Conservation (phyloP, 2,329 filamentous ascomycete genomes). For the Colletotrichum paranaense region DNA sequence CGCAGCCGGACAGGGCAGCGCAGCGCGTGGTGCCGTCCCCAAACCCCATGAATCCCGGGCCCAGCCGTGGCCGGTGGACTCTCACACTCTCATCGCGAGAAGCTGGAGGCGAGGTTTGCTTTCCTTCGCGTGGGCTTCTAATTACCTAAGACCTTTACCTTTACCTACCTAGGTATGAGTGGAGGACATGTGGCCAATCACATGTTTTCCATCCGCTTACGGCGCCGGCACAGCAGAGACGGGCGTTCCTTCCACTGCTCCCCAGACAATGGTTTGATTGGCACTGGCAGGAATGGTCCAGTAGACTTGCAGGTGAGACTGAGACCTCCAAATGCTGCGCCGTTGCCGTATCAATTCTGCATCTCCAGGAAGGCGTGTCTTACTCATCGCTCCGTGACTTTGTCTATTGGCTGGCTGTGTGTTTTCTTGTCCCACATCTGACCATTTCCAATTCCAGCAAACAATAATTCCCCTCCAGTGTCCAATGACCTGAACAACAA, state of each 20-base stretch:
- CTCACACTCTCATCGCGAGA: background rate
- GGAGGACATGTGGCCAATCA: constrained; percentile 17
- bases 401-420: background rate
- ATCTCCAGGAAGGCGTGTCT: constrained; percentile 19
- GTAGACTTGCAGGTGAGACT: constrained; percentile 6
- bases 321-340: constrained; percentile 12
- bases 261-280: background rate
- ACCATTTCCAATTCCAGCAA: background rate
- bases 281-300: background rate
- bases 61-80: constrained; percentile 18
- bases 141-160: too few species aligned
- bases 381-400: background rate
- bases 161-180: too few species aligned
- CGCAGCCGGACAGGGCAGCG: background rate
- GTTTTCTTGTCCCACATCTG: background rate
- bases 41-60: constrained; percentile 13
- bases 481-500: background rate
- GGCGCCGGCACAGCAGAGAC: background rate
- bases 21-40: background rate
- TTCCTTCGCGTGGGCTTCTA: background rate
- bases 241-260: background rate
- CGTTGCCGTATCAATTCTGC: constrained; percentile 17
- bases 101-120: background rate
- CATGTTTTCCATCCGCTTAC: constrained; percentile 20
- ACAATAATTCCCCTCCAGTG: background rate